Base-by-base conservation (phyloP, 2,329 filamentous ascomycete species). In the Paraconiothyrium sp. region DNA sequence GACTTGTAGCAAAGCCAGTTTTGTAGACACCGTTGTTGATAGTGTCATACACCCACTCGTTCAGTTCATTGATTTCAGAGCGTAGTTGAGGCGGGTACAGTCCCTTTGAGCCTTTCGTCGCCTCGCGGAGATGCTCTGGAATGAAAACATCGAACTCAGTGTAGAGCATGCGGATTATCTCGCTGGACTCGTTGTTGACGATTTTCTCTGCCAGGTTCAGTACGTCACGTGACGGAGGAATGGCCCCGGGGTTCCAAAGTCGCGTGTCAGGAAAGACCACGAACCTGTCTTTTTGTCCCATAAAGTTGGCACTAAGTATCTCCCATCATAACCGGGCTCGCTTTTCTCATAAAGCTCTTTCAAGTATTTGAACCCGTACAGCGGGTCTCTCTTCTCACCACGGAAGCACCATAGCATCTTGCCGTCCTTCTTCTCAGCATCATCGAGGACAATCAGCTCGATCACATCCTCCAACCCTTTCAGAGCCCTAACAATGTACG, bases 231-330 rank as follows among this genome's bases (percentile, higher is more conserved):
- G 49, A 14, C 9, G 1, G 4, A 9, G 6, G 27, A 30, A 20
- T 20, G 20, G 20, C 20, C 20, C 20, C 20, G 20, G 20, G 20
- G 20, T 20, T 1, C 20, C 1, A 20, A 30, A 30, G 27, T 30
- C 27, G 27, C 27, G 27, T 30, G 27, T 30, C 27, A 30, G 6
- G 27, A 6, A 30, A 30, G 4, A 30, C 20, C 11, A 24, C 39
- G 30, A 20, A 65, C 68, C 63, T 16, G 59, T 83, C 76, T 90
- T 87, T 75, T 87, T 90, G 68, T 92, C 89, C 81, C 86, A 91
- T 49, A 96, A 83, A 16, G 91, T 88, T 0, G 92, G 93, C 20
- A 96, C 92, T 0, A 92, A 93, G 76, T 92, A 93, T 13, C 92
- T 84, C 10, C 72, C 77, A 47, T 75, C 71, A 46, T 73, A 72